Evolutionary conservation across 257 asterid species (phyloP), one percentile per base, ranked within the genome.

Genomic region (Solanum clarkiae): DNA sequence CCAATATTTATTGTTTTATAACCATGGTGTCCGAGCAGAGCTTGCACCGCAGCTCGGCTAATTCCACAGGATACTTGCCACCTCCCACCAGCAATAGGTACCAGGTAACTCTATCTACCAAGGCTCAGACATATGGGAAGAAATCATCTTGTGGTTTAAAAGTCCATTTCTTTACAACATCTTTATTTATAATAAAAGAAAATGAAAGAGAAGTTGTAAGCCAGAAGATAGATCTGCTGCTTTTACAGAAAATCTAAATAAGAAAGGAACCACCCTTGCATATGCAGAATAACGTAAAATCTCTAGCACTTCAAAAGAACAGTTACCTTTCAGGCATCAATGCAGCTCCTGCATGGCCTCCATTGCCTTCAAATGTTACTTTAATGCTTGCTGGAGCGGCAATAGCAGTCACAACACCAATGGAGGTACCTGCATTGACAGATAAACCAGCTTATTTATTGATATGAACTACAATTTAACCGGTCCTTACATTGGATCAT

Each of bases 301-400:
- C 40, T 82, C 12, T 26, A 45, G 70, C 80, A 54, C 20, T 10
- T 56, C 26, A 17, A 65, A 24, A 51, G n/a, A 22, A 26, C 10
- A 51, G 49, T 80, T 81, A 96, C 99, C 99, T 91, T 85, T 69
- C 85, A 32, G 97, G 98, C 98, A 96, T 96, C 68, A 96, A 88
- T 72, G 87, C 97, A 86, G 98, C 99, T 82, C 99, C 99, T 32
- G 99, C 99, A 90, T 96, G 99, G 26, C 99, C 99, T 51, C 98
- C 99, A 62, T 90, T 95, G 86, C 98, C 98, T 89, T 95, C 98
- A 75, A 94, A 96, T 44, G 93, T 97, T 79, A 96, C 97, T 87
- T 93, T 93, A 86, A 96, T 92, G 91, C 99, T 96, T 22, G 99
- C 99, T 2, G 98, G 99, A 88, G 99, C 98, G 62, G 99, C 99